Evolutionary conservation across 2,329 filamentous ascomycete genomes (phyloP), one percentile per base, ranked within the genome.

Genomic region (Pyrenochaeta sp.): DNA sequence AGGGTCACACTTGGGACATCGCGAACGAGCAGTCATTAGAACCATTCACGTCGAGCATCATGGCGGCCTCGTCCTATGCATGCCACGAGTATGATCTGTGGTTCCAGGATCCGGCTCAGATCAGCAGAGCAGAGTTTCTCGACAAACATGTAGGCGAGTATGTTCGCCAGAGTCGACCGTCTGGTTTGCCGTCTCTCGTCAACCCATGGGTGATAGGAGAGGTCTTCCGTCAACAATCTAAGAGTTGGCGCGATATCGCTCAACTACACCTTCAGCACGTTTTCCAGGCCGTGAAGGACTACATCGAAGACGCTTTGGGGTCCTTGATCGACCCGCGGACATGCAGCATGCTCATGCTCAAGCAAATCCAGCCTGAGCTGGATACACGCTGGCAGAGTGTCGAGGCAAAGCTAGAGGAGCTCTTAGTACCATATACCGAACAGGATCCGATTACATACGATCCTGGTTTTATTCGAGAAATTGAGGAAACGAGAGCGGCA

Each of bases 1-100:
- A 69, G 54, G 71, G 72, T 3, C 69, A 73, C 54, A 65, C 53
- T 5, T 72, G 64, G 58, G 45, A 67, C 2, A 68, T 73, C 36
- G 27, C 53, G 10, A 43, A 60, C 7, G 49, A 59, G 1, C 27
- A 25, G 9, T 43, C 37, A 39, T 22, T 13, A 4, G 13, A 13
- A 7, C 39, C 28, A 15, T 36, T 40, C 24, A 13, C 8, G 3
- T 7, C 37, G 4, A 5, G 19, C 3, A 10, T 36, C 46, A 9
- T 6, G 25, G 24, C 37, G 5, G 19, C 12, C 10, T 55, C 56
- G 5, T 57, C 61, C 1, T 40, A 30, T 37, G 40, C 51, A n/a
- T 30, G 50, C 9, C 39, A 57, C 9, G 45, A 54, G 6, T 71
- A 68, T 27, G 56, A 61, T n/a, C 51, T 32, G 3, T 34, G 50